phyloP scores from a whole-genome alignment of 352 stramenopile species.

The Thalassiosira mediterranea region DNA sequence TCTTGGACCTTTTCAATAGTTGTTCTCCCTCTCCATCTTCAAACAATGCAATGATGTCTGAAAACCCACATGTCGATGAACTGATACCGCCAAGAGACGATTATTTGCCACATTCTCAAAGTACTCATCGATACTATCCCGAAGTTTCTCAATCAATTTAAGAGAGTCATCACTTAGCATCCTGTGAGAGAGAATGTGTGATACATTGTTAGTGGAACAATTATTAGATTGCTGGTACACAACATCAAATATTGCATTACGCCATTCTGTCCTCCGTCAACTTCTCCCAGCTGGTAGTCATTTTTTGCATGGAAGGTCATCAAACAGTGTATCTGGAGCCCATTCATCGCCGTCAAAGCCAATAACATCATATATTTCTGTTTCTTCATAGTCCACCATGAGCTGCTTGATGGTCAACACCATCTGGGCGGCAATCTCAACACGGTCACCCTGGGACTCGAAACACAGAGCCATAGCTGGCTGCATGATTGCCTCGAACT shows the following conservation, averaged over 20 bases:
- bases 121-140: neutral
- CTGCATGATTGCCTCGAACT: neutral
- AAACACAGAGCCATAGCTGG: neutral
- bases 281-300: neutral
- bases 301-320: neutral
- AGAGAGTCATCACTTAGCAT: neutral
- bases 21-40: too few species aligned
- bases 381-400: neutral
- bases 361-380: neutral
- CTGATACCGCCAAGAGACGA: too few species aligned
- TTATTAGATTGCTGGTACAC: neutral
- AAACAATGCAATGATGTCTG: too few species aligned
- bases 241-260: neutral
- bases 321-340: neutral
- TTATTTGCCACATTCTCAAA: too few species aligned
- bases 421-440: neutral
- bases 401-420: neutral
- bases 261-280: neutral
- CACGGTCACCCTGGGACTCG: neutral
- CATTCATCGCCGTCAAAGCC: neutral
- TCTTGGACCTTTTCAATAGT: too few species aligned
- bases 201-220: conserved; percentile 1
- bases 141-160: neutral
- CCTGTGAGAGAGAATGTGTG: neutral
- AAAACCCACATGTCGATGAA: too few species aligned